Evolutionary conservation across 495 filamentous ascomycete species (phyloP).

Genomic region (Penicillium robsamsonii): DNA sequence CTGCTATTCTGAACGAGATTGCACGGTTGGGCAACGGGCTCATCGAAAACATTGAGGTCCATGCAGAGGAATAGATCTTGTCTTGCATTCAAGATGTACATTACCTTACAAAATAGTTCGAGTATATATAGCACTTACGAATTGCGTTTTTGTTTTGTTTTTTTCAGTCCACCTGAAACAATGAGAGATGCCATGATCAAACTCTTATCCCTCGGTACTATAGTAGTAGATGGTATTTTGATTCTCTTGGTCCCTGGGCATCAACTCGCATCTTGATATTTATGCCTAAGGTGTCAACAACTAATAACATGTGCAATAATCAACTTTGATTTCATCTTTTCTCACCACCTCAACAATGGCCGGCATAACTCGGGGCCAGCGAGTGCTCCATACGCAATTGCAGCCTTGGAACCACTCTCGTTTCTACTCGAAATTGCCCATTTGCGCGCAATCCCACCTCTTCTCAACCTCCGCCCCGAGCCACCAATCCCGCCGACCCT

Average conservation of each 20-base stretch:
- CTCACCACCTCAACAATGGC: constrained; percentile 13
- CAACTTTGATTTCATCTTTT: neutral
- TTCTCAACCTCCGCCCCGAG: constrained; percentile 24
- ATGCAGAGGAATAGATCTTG: neutral
- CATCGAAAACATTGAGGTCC: constrained; percentile 41
- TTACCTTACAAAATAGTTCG: neutral
- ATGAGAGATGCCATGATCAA: neutral
- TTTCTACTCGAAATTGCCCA: constrained; percentile 3
- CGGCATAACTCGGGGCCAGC: constrained; percentile 5
- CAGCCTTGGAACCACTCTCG: neutral
- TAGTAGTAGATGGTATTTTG: neutral
- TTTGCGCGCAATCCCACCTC: neutral
- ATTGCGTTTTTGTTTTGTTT: neutral
- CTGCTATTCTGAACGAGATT: constrained; percentile 79
- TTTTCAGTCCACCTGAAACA: neutral
- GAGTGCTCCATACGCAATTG: constrained; percentile 6
- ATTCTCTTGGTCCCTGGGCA: neutral
- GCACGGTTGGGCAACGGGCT: constrained; percentile 44
- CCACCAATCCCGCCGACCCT: constrained; percentile 7
- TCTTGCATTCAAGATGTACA: constrained; percentile 3
- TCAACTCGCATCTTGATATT: neutral
- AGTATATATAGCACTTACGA: neutral
- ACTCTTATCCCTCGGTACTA: neutral
- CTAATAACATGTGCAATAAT: neutral
- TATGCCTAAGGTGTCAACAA: constrained; percentile 14